Conservation (phyloP, 1,139 yeast species). For the Wickerhamiella pararugosa region DNA sequence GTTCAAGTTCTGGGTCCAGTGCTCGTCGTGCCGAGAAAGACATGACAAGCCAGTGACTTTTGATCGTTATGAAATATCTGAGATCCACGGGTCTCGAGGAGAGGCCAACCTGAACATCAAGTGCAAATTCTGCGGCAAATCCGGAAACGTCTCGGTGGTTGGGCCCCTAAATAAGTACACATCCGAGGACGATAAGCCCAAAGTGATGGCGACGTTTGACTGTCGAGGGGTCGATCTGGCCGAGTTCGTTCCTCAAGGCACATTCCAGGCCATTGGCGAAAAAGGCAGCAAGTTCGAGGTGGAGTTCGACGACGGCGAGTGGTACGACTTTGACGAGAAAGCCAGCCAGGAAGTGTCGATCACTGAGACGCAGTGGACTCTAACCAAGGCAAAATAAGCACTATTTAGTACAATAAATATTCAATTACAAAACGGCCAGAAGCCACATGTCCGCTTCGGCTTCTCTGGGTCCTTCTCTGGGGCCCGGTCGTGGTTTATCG, state of each 20-base stretch:
- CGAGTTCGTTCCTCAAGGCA: conserved; percentile 55
- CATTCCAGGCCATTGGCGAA: conserved; percentile 48
- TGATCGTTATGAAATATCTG: conserved; percentile 44
- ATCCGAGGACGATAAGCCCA: conserved; percentile 17
- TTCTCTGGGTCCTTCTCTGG: too few relatives aligned
- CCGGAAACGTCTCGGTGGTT: conserved; percentile 24
- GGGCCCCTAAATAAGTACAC: too few relatives aligned
- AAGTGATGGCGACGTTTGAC: conserved; percentile 53
- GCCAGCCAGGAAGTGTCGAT: conserved; percentile 70
- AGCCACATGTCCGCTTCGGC: too few relatives aligned
- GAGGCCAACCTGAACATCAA: conserved; percentile 72
- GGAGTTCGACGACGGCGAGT: conserved; percentile 68
- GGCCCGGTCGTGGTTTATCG: too few relatives aligned
- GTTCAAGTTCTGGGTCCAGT: conserved; percentile 51
- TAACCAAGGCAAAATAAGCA: conserved; percentile 9
- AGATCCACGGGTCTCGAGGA: conserved; percentile 60
- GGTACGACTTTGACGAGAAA: conserved; percentile 92
- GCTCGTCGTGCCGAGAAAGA: conserved; percentile 65
- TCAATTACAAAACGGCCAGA: too few relatives aligned
- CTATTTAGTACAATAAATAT: neutral
- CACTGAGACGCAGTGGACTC: conserved; percentile 48
- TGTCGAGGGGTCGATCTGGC: conserved; percentile 70
- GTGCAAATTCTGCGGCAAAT: conserved; percentile 52
- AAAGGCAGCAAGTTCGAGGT: conserved; percentile 39
- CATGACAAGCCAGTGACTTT: conserved; percentile 65